Conservation (phyloP, 2,329 filamentous ascomycete genomes). For the Pyrenophora tritici-repentis region DNA sequence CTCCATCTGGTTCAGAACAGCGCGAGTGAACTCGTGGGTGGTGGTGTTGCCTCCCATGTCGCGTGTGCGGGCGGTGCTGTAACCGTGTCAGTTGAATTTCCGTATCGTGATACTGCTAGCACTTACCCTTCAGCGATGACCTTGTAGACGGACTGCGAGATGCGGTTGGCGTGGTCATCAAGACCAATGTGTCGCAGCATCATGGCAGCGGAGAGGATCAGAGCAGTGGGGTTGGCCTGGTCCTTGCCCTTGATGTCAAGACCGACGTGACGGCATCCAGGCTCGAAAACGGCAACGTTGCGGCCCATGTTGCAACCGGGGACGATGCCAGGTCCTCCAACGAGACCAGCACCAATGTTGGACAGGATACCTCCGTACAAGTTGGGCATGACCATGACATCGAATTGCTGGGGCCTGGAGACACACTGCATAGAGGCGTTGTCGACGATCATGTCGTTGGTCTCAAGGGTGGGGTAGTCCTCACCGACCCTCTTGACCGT, state of each 20-base stretch:
- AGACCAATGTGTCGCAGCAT: constrained; percentile 95
- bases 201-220: constrained; percentile 96
- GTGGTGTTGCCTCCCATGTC: constrained; percentile 93
- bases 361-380: constrained; percentile 98
- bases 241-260: constrained; percentile 99
- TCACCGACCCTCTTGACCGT: constrained; percentile 93
- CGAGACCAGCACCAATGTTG: constrained; percentile 96
- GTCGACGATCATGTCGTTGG: constrained; percentile 99
- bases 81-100: constrained; percentile 34
- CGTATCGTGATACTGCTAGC: not conserved
- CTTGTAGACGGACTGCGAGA: constrained; percentile 83
- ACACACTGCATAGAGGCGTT: constrained; percentile 99
- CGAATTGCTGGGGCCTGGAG: constrained; percentile 93
- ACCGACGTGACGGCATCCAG: constrained; percentile 97
- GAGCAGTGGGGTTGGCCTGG: constrained; percentile 95
- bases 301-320: constrained; percentile 99
- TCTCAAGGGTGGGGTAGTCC: constrained; percentile 94
- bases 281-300: constrained; percentile 97
- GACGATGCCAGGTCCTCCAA: constrained; percentile 95
- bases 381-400: constrained; percentile 99
- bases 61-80: constrained; percentile 81
- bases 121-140: constrained; percentile 87
- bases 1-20: constrained; percentile 96
- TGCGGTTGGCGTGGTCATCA: constrained; percentile 97
- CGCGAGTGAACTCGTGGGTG: constrained; percentile 93